phyloP scores from a whole-genome alignment of 2,329 filamentous ascomycete genomes.

The Fusarium torulosum region DNA sequence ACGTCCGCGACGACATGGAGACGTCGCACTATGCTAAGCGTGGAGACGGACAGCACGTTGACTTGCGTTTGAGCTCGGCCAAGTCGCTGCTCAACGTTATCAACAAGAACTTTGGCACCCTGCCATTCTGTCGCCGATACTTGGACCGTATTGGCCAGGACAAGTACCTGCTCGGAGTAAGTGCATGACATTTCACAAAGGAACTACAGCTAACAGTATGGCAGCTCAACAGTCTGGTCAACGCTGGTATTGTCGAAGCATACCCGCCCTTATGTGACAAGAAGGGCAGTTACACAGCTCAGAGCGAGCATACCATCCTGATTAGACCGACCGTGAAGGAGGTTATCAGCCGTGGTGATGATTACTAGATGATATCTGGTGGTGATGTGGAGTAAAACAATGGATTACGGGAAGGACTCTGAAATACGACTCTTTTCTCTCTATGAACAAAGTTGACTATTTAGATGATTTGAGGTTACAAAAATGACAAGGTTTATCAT shows the following conservation, averaged over 20 bases:
- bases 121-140: conserved; percentile 92
- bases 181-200: conserved; percentile 46
- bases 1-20: conserved; percentile 89
- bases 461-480: conserved; percentile 9
- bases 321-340: conserved; percentile 86
- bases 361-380: conserved; percentile 69
- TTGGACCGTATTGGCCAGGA: conserved; percentile 93
- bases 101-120: conserved; percentile 94
- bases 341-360: conserved; percentile 86
- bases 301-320: conserved; percentile 90
- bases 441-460: conserved; percentile 26
- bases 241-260: conserved; percentile 85
- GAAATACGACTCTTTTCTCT: conserved; percentile 49
- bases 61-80: conserved; percentile 82
- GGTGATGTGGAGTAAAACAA: conserved; percentile 8
- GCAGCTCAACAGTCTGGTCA: conserved; percentile 87
- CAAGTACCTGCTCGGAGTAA: conserved; percentile 89
- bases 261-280: conserved; percentile 92
- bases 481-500: background rate
- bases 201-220: conserved; percentile 15
- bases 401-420: conserved; percentile 44
- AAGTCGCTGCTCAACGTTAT: conserved; percentile 89
- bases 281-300: conserved; percentile 94
- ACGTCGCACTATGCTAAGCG: conserved; percentile 88
- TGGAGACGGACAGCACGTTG: conserved; percentile 78